phyloP scores from a whole-genome alignment of 2,329 filamentous ascomycete species.

The Capronia epimyces region DNA sequence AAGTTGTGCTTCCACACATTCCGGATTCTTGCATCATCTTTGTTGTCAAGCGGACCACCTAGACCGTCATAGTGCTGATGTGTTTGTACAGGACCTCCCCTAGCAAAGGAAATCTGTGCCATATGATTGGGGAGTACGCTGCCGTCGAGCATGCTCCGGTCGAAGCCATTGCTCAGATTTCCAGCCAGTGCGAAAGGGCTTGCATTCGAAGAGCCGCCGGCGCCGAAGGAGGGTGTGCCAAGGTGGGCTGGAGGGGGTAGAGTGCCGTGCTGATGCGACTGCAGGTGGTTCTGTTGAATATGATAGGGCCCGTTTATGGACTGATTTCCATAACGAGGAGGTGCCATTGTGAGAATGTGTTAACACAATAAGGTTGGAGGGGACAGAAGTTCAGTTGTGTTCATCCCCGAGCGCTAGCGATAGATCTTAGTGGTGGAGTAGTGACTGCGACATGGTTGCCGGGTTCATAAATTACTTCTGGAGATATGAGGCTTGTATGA shows the following conservation, averaged over 20 bases:
- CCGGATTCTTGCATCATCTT: slow-evolving; percentile 72
- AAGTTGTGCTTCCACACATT: slow-evolving; percentile 95
- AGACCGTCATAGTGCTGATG: slow-evolving; percentile 42
- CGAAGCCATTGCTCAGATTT: slow-evolving; percentile 53
- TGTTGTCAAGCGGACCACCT: slow-evolving; percentile 29
- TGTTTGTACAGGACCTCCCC: slow-evolving; percentile 62
- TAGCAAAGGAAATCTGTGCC: slow-evolving; percentile 79
- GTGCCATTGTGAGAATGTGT: slow-evolving; percentile 47
- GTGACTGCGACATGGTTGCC: slow-evolving; percentile 1
- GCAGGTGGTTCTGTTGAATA: slow-evolving; percentile 48
- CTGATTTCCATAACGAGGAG: slow-evolving; percentile 55
- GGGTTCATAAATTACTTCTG: not conserved
- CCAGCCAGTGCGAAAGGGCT: slow-evolving; percentile 33
- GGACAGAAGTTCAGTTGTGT: slow-evolving; percentile 8
- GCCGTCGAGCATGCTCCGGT: slow-evolving; percentile 40
- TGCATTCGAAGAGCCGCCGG: slow-evolving; percentile 35
- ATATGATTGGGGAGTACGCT: slow-evolving; percentile 74
- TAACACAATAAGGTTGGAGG: slow-evolving; percentile 3
- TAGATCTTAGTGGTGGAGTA: slow-evolving; percentile 1
- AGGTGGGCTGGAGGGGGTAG: slow-evolving; percentile 55
- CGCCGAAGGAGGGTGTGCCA: slow-evolving; percentile 64
- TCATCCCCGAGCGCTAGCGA: slow-evolving; percentile 11
- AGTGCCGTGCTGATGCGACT: slow-evolving; percentile 43
- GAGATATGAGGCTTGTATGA: not conserved
- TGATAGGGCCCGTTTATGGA: slow-evolving; percentile 57